phyloP scores from a whole-genome alignment of 2,329 filamentous ascomycete genomes.

The Lojkania enalia region DNA sequence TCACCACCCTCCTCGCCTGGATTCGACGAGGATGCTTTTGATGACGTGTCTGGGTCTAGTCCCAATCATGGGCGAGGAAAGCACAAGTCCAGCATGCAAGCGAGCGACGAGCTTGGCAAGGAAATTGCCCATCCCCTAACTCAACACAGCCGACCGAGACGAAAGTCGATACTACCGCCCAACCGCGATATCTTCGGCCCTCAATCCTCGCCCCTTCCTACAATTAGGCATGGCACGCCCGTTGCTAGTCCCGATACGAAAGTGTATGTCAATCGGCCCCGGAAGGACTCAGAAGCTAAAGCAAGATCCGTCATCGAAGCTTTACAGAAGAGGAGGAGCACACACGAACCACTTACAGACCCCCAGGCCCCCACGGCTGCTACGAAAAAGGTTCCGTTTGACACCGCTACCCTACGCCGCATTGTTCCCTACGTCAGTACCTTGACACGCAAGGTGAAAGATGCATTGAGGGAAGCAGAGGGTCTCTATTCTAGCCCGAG shows the following conservation, averaged over 20 bases:
- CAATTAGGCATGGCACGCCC: constrained; percentile 28
- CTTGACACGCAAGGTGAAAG: constrained; percentile 54
- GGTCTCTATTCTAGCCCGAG: constrained; percentile 51
- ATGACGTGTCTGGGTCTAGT: constrained; percentile 52
- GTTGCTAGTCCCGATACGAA: constrained; percentile 31
- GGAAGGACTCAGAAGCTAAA: constrained; percentile 61
- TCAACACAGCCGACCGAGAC: constrained; percentile 26
- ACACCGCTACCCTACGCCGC: constrained; percentile 65
- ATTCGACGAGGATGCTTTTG: constrained; percentile 62
- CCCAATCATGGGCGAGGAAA: constrained; percentile 33
- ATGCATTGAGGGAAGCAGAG: constrained; percentile 52
- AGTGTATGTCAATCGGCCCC: constrained; percentile 48
- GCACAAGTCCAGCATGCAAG: constrained; percentile 32
- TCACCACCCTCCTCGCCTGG: constrained; percentile 60
- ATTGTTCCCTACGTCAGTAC: constrained; percentile 60
- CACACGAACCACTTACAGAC: constrained; percentile 29
- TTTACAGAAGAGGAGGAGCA: constrained; percentile 55
- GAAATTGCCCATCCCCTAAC: constrained; percentile 12
- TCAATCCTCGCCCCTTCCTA: constrained; percentile 35
- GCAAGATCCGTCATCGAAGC: constrained; percentile 65
- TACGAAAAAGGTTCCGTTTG: constrained; percentile 64
- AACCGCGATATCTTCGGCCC: constrained; percentile 43
- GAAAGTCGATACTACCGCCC: constrained; percentile 42
- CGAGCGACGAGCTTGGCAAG: constrained; percentile 32
- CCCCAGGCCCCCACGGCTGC: constrained; percentile 32